phyloP scores from a whole-genome alignment of 73 alveolate species.

The Paramecium sexaurelia region DNA sequence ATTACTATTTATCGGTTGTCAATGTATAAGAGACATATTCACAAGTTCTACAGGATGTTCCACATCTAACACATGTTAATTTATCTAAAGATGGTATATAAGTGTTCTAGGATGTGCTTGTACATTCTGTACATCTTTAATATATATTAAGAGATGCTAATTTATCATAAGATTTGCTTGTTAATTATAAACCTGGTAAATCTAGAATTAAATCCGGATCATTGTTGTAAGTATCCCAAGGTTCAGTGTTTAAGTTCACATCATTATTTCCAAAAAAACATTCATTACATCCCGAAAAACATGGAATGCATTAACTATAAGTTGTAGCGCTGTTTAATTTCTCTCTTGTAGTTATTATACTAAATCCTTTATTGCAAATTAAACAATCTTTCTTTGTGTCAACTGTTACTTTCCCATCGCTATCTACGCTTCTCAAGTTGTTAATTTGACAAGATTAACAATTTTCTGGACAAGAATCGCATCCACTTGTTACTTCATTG shows the following conservation, averaged over 20 bases:
- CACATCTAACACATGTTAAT: slow-evolving; percentile 22
- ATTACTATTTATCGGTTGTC: not conserved
- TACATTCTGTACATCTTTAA: slow-evolving; percentile 28
- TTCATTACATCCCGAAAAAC: not conserved
- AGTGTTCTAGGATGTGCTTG: not conserved
- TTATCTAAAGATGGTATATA: not conserved
- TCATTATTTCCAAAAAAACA: slow-evolving; percentile 21
- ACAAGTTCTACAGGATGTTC: not conserved
- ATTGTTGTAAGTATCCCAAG: not conserved
- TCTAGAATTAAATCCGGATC: not conserved
- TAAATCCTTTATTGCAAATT: slow-evolving; percentile 41
- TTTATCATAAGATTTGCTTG: not conserved
- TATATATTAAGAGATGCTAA: not conserved
- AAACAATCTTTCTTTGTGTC: not conserved
- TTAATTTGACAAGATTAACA: slow-evolving; percentile 12
- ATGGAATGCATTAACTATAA: not conserved
- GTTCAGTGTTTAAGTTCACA: not conserved
- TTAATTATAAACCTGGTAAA: not conserved
- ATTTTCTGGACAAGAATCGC: slow-evolving; percentile 51
- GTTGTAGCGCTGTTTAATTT: not conserved
- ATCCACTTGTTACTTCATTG: not conserved
- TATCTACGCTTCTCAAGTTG: not conserved
- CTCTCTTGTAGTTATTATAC: not conserved
- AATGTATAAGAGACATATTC: slow-evolving; percentile 13
- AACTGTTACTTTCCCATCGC: not conserved